Base-by-base conservation (phyloP, 139 green algal species). In the Micractinium conductrix region DNA sequence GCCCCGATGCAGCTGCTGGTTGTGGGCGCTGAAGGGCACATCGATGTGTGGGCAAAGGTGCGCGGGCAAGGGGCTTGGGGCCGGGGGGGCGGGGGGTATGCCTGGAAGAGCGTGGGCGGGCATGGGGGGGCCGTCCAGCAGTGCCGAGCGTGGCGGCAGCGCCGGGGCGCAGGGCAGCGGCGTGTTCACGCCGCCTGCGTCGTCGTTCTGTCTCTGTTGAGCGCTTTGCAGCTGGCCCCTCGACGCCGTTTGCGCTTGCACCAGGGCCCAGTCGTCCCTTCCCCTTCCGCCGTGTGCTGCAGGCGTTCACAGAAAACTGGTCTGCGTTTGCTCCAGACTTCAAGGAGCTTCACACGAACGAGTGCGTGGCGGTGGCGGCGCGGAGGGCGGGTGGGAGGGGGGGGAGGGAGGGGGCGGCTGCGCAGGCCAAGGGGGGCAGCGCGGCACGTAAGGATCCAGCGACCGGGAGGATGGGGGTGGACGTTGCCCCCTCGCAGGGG, bases 251-350 rank as follows among this genome's bases (percentile, higher is more conserved):
- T n/a, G n/a, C n/a, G n/a, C n/a, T n/a, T n/a, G n/a, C n/a, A n/a
- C n/a, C n/a, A n/a, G n/a, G n/a, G n/a, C n/a, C n/a, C n/a, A n/a
- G n/a, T n/a, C n/a, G n/a, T n/a, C n/a, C n/a, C n/a, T n/a, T n/a
- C n/a, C 48, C 16, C 48, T 70, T 28, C 62, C 62, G 2, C 33
- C 43, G 33, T 9, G 17, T 12, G 8, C n/a, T 63, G 68, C 93
- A 91, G n/a, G 87, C 92, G 1, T 95, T 95, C 71, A 83, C 84
- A 0, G 96, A 99, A 85, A 96, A 97, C 81, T 99, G 97, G 97
- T 95, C 85, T 74, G 94, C 94, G 28, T 99, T 99, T 85, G 96
- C 96, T 1, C 97, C 97, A 5, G 96, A 97, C 74, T 99, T 99
- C 86, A 85, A 93, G 65, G 95, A 98, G 90, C 91, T 99, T 28